Conservation (phyloP, 257 asterid species). For the Nyctanthes arbortristis region DNA sequence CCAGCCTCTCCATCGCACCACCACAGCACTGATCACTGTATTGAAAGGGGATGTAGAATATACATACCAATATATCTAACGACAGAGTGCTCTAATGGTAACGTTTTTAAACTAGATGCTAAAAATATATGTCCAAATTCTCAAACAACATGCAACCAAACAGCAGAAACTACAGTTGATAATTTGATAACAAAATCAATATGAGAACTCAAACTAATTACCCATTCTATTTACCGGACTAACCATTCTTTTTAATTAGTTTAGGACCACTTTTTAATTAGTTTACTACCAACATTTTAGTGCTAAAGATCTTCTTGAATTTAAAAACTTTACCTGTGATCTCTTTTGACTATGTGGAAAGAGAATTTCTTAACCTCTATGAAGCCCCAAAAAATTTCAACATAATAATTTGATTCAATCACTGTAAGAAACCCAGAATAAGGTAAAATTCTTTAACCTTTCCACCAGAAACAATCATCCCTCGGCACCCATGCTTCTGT, state of each 20-base stretch:
- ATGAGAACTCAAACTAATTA: neutral
- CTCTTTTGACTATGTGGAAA: neutral
- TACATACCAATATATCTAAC: neutral
- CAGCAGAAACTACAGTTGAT: neutral
- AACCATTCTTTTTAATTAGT: too few species aligned
- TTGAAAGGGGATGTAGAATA: neutral
- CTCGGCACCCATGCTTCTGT: conserved; percentile 35
- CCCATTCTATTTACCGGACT: neutral
- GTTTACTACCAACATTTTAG: neutral
- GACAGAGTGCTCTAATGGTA: neutral
- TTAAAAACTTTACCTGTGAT: neutral
- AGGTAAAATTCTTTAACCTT: conserved; percentile 41
- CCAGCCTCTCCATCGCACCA: too few species aligned
- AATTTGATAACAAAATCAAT: neutral
- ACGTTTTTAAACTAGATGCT: neutral
- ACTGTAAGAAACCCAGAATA: neutral
- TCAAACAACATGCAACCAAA: neutral
- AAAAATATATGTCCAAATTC: neutral
- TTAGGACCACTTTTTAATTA: too few species aligned
- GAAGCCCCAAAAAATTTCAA: neutral
- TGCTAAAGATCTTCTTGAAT: neutral
- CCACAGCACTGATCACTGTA: too few species aligned
- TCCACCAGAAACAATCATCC: conserved; percentile 54
- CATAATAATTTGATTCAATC: neutral
- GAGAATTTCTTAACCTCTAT: neutral